Conservation (phyloP, 306 rosid species). For the Ziziphus jujuba region DNA sequence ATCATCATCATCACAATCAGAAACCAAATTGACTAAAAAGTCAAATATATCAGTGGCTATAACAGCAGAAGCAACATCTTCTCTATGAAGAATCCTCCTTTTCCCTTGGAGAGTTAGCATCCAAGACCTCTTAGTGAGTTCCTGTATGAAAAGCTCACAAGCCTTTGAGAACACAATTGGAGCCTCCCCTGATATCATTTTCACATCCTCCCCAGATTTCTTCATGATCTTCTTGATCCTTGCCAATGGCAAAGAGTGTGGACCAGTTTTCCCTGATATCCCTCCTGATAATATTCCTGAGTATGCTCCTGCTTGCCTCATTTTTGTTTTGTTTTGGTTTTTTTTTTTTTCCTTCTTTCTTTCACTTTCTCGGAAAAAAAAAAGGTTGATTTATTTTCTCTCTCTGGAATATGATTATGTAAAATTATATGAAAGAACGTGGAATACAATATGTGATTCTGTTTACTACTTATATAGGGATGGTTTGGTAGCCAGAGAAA, state of each 20-base stretch:
- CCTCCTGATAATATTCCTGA: constrained; percentile 53
- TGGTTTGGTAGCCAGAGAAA: too few relatives aligned
- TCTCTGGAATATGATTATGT: neutral
- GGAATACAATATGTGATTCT: too few relatives aligned
- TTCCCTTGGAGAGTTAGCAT: constrained; percentile 53
- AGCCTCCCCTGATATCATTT: constrained; percentile 78
- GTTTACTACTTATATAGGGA: too few relatives aligned
- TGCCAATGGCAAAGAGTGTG: constrained; percentile 66
- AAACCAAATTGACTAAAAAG: constrained; percentile 60
- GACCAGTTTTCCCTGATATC: constrained; percentile 40
- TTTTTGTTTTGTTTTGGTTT: constrained; percentile 43
- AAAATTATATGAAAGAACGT: neutral
- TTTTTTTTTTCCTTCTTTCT: neutral
- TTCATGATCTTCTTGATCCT: constrained; percentile 87
- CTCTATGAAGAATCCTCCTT: constrained; percentile 64
- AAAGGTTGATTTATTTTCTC: neutral
- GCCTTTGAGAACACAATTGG: constrained; percentile 74
- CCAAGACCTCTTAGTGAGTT: constrained; percentile 70
- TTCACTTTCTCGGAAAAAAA: too few relatives aligned
- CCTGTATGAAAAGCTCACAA: constrained; percentile 70
- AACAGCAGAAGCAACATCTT: constrained; percentile 67
- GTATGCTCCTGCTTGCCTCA: constrained; percentile 78
- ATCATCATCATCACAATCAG: constrained; percentile 11
- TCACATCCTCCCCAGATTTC: constrained; percentile 59
- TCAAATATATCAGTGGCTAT: constrained; percentile 64